Conservation (phyloP, 176 grass and related monocot species). For the Microstegium vimineum region DNA sequence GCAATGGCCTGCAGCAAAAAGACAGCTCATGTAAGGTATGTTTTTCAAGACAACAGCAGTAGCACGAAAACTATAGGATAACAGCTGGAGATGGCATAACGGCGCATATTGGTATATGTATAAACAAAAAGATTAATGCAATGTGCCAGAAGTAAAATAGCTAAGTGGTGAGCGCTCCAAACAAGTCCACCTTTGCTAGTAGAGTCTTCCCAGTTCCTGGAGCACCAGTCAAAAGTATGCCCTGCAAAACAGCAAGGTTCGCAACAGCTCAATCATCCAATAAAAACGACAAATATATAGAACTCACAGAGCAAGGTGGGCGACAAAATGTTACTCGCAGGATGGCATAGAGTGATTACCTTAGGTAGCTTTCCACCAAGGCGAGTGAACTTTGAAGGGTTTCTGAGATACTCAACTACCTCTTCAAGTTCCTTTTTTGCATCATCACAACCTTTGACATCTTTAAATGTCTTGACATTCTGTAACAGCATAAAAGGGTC, state of each 20-base stretch:
- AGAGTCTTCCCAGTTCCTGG: conserved; percentile 93
- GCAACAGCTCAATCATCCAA: conserved; percentile 1
- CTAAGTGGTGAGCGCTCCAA: neutral
- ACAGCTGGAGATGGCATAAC: neutral
- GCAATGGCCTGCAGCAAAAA: conserved; percentile 83
- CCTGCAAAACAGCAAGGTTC: conserved; percentile 35
- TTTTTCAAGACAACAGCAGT: neutral
- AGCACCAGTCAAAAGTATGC: conserved; percentile 96
- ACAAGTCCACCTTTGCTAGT: conserved; percentile 77
- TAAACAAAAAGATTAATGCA: neutral
- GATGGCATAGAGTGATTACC: conserved; percentile 41
- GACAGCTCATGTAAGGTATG: conserved; percentile 13
- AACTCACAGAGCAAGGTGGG: neutral
- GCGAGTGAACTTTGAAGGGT: conserved; percentile 94
- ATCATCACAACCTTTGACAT: conserved; percentile 99
- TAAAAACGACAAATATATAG: neutral
- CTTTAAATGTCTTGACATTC: conserved; percentile 98
- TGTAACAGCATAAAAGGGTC: conserved; percentile 33
- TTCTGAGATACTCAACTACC: conserved; percentile 96
- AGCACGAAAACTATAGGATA: conserved; percentile 2
- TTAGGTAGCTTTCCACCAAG: conserved; percentile 97
- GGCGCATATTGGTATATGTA: neutral
- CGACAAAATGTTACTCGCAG: neutral
- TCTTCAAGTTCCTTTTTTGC: conserved; percentile 99
- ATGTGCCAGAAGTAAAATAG: neutral